Evolutionary conservation across 768 basidiomycete species (phyloP), one percentile per base, ranked within the genome.

Genomic region (Pleurotus cornucopiae): DNA sequence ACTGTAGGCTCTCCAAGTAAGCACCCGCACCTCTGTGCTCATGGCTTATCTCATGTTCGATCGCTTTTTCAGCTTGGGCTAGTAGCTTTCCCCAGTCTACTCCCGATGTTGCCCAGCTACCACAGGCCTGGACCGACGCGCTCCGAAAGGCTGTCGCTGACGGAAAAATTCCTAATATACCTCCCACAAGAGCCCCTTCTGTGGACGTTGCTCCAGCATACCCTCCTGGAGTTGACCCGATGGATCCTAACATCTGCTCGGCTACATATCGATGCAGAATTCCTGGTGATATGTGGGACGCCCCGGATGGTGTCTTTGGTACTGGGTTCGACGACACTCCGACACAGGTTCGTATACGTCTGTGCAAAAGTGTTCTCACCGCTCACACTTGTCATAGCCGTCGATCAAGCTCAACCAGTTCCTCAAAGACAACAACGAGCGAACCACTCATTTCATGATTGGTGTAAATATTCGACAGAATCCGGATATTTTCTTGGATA

Each of bases 371-470:
- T 46, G 18, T 49, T 47, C 55, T 46, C 49, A 62, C 7, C 46
- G 16, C 26, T 56, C 7, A 37, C 43, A n/a, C 0, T 56, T 46
- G 4, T 34, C 30, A 9, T 14, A 81, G 79, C 56, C 71, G 6
- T 78, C 79, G 13, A 62, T 63, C 1, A 58, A 58, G 11, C 79
- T 96, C 16, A 81, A 89, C 64, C 63, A 79, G 5, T 95, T 91
- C 67, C 74, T 96, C 47, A 60, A 76, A 57, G 54, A 73, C 14
- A 78, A 94, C 57, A 82, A 86, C 58, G 68, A 83, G 55, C 78
- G 69, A 13, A 85, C 84, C 2, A 94, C 94, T 3, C 92, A 95
- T 66, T 96, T 95, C 69, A 82, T 94, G 76, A 95, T 96, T 60
- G 94, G 94, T 14, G 66, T 78, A 37, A 89, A 93, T 65, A 88